Conservation (phyloP, 495 filamentous ascomycete species). For the Diplogelasinospora grovesii region DNA sequence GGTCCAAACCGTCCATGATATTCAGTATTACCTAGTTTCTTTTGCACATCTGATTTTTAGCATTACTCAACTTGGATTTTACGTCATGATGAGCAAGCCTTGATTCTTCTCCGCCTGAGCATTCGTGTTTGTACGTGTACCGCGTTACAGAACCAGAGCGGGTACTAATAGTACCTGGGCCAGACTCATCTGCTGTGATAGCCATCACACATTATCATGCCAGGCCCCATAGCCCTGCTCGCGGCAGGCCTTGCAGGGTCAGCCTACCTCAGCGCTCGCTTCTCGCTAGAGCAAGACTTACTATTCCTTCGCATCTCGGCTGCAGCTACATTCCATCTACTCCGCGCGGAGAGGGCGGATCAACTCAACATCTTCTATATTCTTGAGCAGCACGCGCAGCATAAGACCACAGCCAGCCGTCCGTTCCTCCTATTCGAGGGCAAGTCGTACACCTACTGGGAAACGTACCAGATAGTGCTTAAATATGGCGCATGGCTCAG, state of each 20-base stretch:
- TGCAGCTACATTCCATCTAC: slow-evolving; percentile 31
- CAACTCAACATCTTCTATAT: slow-evolving; percentile 69
- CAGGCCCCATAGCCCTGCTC: slow-evolving; percentile 12
- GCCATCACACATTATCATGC: no score
- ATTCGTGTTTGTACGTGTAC: no score
- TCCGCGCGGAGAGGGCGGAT: slow-evolving; percentile 46
- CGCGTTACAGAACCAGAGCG: no score
- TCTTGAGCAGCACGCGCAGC: slow-evolving; percentile 62
- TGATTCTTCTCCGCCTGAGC: no score
- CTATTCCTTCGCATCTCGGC: slow-evolving; percentile 45
- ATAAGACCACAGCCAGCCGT: slow-evolving; percentile 44
- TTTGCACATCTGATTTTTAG: no score
- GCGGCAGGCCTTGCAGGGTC: slow-evolving; percentile 60
- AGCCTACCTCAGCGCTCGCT: slow-evolving; percentile 76
- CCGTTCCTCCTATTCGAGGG: slow-evolving; percentile 71
- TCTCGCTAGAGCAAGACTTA: slow-evolving; percentile 60
- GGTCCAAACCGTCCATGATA: no score
- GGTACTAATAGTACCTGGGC: no score
- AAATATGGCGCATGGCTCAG: slow-evolving; percentile 80
- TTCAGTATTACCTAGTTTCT: no score
- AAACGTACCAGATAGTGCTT: slow-evolving; percentile 65
- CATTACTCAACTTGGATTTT: no score
- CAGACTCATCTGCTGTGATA: no score
- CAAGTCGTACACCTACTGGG: slow-evolving; percentile 64
- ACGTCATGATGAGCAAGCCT: no score